Conservation (phyloP, 352 stramenopile genomes). For the Pythium volutum region DNA sequence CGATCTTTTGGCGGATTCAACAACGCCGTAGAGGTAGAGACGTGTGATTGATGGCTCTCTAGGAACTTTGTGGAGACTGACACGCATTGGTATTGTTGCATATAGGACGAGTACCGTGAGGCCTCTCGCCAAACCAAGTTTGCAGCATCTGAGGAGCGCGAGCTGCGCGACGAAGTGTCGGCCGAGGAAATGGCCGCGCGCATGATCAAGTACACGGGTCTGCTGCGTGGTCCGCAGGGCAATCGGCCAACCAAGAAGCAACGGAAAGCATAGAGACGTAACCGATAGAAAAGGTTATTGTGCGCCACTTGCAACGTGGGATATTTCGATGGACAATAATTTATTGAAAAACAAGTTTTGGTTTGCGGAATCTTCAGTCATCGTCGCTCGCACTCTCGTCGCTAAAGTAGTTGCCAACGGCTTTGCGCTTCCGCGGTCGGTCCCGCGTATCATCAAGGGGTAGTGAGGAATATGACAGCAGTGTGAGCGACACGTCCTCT, state of each 20-base stretch:
- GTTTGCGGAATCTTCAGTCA: conserved; percentile 3
- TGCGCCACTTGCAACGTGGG: not conserved
- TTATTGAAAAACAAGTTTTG: conserved; percentile 23
- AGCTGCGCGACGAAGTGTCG: conserved; percentile 75
- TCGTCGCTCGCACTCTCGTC: conserved; percentile 76
- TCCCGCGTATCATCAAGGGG: not conserved
- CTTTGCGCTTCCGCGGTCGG: conserved; percentile 26
- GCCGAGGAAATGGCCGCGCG: conserved; percentile 77
- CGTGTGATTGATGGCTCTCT: not conserved
- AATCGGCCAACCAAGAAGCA: conserved; percentile 53
- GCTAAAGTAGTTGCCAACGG: conserved; percentile 64
- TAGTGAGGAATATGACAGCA: conserved; percentile 59
- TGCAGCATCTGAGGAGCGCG: conserved; percentile 61
- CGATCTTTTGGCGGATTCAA: conserved; percentile 83
- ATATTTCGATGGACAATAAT: conserved; percentile 23
- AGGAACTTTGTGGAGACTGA: not conserved
- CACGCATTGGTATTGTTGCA: not conserved
- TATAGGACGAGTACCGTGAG: conserved; percentile 70
- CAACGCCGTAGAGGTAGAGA: conserved; percentile 57
- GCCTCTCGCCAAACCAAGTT: conserved; percentile 53
- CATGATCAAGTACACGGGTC: conserved; percentile 84
- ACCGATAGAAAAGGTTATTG: conserved; percentile 1
- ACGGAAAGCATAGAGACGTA: conserved; percentile 35
- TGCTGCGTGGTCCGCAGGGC: conserved; percentile 37
- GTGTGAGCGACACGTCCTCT: conserved; percentile 55